Percentiles rank a stretch among this genome's conserved stretches.
phyloP scores from a whole-genome alignment of 208 protist species.

The Angomonas deanei region DNA sequence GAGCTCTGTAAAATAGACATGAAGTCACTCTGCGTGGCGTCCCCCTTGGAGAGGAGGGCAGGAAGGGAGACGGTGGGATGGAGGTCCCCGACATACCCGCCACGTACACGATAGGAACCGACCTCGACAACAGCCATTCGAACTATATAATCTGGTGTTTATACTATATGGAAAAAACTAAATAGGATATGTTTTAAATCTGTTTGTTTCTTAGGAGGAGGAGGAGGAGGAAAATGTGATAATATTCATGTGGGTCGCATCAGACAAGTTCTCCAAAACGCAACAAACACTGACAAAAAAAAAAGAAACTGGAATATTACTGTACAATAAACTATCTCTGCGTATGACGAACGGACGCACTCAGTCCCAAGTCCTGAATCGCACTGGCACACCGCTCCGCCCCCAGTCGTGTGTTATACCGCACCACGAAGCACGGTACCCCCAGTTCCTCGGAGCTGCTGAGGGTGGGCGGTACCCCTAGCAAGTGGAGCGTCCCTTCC shows the following conservation, averaged over 20 bases:
- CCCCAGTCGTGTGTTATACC: constrained; percentile 23
- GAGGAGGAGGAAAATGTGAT: too few relatives aligned
- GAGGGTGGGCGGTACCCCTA: not conserved
- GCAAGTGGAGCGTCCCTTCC: not conserved
- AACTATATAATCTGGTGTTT: too few relatives aligned
- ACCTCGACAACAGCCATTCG: constrained; percentile 83
- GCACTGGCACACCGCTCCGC: constrained; percentile 31
- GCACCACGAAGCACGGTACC: constrained; percentile 12
- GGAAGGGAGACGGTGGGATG: constrained; percentile 38
- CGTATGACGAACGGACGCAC: constrained; percentile 9
- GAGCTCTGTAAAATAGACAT: constrained; percentile 36
- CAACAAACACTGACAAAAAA: not conserved
- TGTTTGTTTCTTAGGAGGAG: too few relatives aligned
- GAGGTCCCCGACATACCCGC: constrained; percentile 73
- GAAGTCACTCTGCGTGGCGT: constrained; percentile 37
- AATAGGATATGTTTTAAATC: not conserved
- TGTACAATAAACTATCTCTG: not conserved
- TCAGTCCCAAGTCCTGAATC: constrained; percentile 20
- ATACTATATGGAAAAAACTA: not conserved
- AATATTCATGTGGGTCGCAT: too few relatives aligned
- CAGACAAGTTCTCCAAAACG: too few relatives aligned
- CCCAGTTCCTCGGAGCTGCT: not conserved
- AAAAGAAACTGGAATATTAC: not conserved
- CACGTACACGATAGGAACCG: constrained; percentile 53
- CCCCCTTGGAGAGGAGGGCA: constrained; percentile 17